Evolutionary conservation across 2,329 filamentous ascomycete species (phyloP).

Genomic region (Curvularia eragrostidis): DNA sequence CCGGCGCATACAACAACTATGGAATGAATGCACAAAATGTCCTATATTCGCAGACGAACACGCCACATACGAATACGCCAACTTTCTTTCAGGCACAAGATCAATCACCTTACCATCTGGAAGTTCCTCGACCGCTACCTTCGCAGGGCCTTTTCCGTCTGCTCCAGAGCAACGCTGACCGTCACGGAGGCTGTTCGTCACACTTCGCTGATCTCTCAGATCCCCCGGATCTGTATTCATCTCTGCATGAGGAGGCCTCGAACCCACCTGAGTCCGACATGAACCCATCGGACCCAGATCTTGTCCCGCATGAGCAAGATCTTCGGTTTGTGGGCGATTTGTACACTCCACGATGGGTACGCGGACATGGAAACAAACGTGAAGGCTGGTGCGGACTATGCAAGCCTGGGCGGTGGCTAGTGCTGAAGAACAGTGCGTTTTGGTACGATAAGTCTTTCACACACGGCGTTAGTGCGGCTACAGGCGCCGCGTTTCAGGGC

Average conservation of each 20-base stretch:
- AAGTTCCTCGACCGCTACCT: constrained; percentile 65
- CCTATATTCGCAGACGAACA: constrained; percentile 53
- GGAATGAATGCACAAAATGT: constrained; percentile 46
- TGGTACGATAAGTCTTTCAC: constrained; percentile 95
- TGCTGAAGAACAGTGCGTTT: constrained; percentile 88
- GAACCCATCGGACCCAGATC: constrained; percentile 77
- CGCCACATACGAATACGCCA: constrained; percentile 60
- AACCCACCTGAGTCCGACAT: constrained; percentile 80
- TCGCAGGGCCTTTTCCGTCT: constrained; percentile 76
- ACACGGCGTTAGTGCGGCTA: constrained; percentile 83
- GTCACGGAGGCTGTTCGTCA: constrained; percentile 65
- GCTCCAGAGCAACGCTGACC: constrained; percentile 76
- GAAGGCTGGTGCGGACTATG: constrained; percentile 91
- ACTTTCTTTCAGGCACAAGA: constrained; percentile 58
- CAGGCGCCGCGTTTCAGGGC: constrained; percentile 78
- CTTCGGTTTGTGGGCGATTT: constrained; percentile 80
- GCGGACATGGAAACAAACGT: constrained; percentile 84
- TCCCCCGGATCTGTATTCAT: constrained; percentile 77
- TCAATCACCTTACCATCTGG: constrained; percentile 57
- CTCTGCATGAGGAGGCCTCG: constrained; percentile 74
- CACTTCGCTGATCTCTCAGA: constrained; percentile 78
- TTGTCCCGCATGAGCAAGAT: constrained; percentile 76
- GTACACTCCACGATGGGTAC: constrained; percentile 84
- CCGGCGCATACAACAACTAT: constrained; percentile 41
- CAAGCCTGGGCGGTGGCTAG: constrained; percentile 84